Base-by-base conservation (phyloP, 768 basidiomycete species). In the Punctularia strigosozonata region DNA sequence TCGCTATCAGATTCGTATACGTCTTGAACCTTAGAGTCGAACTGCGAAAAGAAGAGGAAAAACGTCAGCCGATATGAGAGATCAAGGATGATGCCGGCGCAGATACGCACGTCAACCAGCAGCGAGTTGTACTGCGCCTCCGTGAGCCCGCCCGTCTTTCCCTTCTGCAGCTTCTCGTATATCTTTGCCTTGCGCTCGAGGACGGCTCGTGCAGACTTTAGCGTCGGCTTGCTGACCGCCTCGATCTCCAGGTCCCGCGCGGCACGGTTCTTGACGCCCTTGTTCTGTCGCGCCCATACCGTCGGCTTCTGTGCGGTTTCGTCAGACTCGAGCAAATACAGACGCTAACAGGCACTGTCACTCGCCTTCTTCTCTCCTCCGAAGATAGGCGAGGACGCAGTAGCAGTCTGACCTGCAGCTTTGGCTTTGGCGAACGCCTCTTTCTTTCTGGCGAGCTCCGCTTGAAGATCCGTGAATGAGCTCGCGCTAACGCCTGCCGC, bases 381-480 rank as follows among this genome's bases (percentile, higher is more conserved):
- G 4, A 20, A 8, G 13, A 8, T 19, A 10, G 33, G 13, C 19
- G 18, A 75, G 65, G 18, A 76, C 54, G n/a, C 62, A n/a, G n/a
- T 66, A 18, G 51, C 46, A 21, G 62, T 64, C 44, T 66, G 66
- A 10, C 80, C 80, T 12, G 71, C 59, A 8, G 70, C 73, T 49
- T 80, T 85, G 38, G 69, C 68, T 51, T 75, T 80, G 14, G 73
- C 57, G 23, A 85, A 66, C 44, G 81, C 77, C 14, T 80, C 66
- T 49, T 79, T 74, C 39, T 64, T 56, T 43, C 63, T 66, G 1
- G 60, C 60, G 2, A 75, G 54, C 39, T 72, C 64, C 6, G 69
- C 78, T 44, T 81, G 84, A 31, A 91, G 73, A 50, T 88, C 83
- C n/a, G 87, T 72, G 55, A 88, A 84, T 0, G 87, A 85, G 42